A percentile compares a stretch with the other conserved stretches of the same genome.
Conservation (phyloP, 148 eudicot species). For the Fagopyrum esculentum region DNA sequence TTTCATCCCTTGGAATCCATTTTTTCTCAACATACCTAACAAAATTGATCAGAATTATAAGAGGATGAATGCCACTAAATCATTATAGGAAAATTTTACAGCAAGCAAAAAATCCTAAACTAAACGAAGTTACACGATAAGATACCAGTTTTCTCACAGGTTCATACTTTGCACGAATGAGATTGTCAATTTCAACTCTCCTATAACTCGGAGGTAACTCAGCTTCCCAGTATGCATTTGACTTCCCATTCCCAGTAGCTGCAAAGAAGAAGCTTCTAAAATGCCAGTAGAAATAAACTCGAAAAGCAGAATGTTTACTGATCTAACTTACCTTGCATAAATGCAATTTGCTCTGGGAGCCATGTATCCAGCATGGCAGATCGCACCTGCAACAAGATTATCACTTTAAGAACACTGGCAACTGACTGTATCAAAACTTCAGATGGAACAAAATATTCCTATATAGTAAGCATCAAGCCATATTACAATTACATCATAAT, state of each 20-base stretch:
- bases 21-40: constrained; percentile 50
- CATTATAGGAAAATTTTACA: neutral
- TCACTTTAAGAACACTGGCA: neutral
- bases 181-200: constrained; percentile 42
- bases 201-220: constrained; percentile 39
- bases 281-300: neutral
- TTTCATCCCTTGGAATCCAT: constrained; percentile 49
- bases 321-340: constrained; percentile 37
- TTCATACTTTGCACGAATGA: constrained; percentile 58
- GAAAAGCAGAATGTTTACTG: neutral
- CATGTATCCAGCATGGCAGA: constrained; percentile 65
- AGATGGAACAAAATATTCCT: neutral
- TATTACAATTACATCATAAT: no score
- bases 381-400: constrained; percentile 48
- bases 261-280: constrained; percentile 13
- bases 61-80: neutral
- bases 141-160: constrained; percentile 18
- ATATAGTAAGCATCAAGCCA: neutral
- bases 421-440: neutral
- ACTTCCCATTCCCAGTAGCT: constrained; percentile 57
- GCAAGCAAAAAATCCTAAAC: neutral
- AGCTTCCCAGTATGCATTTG: constrained; percentile 71
- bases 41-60: neutral
- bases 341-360: constrained; percentile 69
- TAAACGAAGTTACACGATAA: constrained; percentile 3